These are phyloP conservation scores for Anacardium occidentale DNA, from an alignment of 345 rosid genomes.

Conservation along the genomic window DNA sequence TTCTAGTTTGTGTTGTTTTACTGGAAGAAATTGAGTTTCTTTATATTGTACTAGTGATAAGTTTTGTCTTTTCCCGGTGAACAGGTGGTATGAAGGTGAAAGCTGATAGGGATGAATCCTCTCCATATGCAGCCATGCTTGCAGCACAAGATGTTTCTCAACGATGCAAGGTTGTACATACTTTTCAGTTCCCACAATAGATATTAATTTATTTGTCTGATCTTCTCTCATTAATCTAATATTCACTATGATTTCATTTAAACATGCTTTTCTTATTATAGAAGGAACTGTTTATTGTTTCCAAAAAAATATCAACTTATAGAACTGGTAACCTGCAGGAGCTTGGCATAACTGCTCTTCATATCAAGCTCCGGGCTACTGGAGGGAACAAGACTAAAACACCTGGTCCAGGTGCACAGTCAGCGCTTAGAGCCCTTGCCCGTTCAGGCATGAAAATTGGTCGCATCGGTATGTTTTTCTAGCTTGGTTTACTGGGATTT, in stretches of 20 bases:
- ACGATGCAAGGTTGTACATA: conserved; percentile 63
- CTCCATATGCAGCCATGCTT: conserved; percentile 96
- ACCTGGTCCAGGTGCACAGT: conserved; percentile 89
- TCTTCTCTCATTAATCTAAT: background rate
- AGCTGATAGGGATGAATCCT: conserved; percentile 90
- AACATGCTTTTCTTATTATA: background rate
- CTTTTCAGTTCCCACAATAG: background rate
- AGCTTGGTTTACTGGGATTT: background rate
- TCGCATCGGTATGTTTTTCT: conserved; percentile 56
- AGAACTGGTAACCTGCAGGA: conserved; percentile 40
- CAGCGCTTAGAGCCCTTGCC: conserved; percentile 90
- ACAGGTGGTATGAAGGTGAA: conserved; percentile 95
- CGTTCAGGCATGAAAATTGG: conserved; percentile 96
- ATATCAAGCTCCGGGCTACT: conserved; percentile 83
- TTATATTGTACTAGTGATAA: background rate
- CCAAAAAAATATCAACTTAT: background rate
- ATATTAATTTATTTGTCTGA: background rate
- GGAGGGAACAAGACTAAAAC: conserved; percentile 89
- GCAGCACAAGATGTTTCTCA: conserved; percentile 85
- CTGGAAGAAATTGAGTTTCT: background rate
- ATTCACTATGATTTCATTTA: background rate
- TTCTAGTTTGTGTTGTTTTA: background rate
- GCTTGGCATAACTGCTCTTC: conserved; percentile 76
- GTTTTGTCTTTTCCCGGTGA: too few relatives aligned
- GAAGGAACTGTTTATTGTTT: background rate